phyloP scores from a whole-genome alignment of 2,329 filamentous ascomycete species.

The Calonectria fujianensis region DNA sequence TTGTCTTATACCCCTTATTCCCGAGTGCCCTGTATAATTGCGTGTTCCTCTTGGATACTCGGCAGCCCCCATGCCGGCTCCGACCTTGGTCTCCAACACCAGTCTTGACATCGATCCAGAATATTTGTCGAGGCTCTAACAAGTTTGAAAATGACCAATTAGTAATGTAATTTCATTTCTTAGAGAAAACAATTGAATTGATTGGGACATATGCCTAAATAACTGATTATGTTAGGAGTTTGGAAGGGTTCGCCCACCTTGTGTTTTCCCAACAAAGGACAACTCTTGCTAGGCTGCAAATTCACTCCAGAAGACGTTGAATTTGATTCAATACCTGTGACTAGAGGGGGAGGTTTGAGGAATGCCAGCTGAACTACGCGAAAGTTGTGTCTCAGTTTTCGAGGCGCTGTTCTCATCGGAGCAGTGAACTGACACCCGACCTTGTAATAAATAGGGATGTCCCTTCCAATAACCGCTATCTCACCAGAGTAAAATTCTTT shows the following conservation, averaged over 20 bases:
- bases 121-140: neutral
- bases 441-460: neutral
- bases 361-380: neutral
- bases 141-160: neutral
- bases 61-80: neutral
- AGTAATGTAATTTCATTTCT: neutral
- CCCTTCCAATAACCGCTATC: neutral
- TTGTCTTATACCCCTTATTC: neutral
- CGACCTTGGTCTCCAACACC: neutral
- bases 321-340: slow-evolving; percentile 7
- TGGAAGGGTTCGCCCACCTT: neutral
- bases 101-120: no score
- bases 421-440: neutral
- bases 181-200: neutral
- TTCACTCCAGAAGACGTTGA: neutral
- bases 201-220: neutral
- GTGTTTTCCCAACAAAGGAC: neutral
- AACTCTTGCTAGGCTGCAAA: neutral
- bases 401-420: neutral
- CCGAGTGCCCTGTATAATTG: neutral
- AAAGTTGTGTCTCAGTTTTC: neutral
- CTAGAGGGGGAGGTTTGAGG: neutral
- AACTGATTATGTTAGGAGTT: neutral
- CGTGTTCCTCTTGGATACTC: neutral
- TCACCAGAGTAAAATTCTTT: neutral